These are phyloP conservation scores for Eragrostis nindensis DNA, from an alignment of 176 grass and related monocot genomes.

Conservation along the genomic window DNA sequence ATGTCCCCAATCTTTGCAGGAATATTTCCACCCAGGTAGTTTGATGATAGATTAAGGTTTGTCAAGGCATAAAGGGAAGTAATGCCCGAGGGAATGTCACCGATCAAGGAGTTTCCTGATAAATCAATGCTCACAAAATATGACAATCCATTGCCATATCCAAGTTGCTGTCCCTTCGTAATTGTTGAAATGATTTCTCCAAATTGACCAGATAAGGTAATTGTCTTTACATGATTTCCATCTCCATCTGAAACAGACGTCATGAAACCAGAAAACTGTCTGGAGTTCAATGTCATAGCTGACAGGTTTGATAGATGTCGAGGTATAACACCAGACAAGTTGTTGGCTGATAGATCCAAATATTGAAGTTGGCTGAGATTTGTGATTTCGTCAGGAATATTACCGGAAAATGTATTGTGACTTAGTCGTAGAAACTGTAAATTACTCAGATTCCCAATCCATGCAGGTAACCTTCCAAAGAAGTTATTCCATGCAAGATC, in stretches of 20 bases:
- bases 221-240: background rate
- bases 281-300: background rate
- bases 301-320: background rate
- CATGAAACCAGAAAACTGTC: background rate
- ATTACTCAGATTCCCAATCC: background rate
- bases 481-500: conserved; percentile 5
- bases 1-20: conserved; percentile 21
- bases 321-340: conserved; percentile 32
- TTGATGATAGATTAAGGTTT: conserved; percentile 42
- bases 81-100: conserved; percentile 34
- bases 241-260: background rate
- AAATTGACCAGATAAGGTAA: background rate
- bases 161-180: conserved; percentile 26
- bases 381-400: conserved; percentile 12
- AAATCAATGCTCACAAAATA: conserved; percentile 32
- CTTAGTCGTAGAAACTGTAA: background rate
- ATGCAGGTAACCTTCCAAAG: background rate
- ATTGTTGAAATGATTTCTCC: background rate
- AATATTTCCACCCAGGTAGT: conserved; percentile 11
- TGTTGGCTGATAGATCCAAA: conserved; percentile 43
- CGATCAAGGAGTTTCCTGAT: conserved; percentile 37
- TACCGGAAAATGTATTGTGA: conserved; percentile 36
- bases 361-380: background rate
- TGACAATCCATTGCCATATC: background rate
- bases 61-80: background rate